Evolutionary conservation across 177 flowering plant species (phyloP).

Genomic region (Vitis hybrid): DNA sequence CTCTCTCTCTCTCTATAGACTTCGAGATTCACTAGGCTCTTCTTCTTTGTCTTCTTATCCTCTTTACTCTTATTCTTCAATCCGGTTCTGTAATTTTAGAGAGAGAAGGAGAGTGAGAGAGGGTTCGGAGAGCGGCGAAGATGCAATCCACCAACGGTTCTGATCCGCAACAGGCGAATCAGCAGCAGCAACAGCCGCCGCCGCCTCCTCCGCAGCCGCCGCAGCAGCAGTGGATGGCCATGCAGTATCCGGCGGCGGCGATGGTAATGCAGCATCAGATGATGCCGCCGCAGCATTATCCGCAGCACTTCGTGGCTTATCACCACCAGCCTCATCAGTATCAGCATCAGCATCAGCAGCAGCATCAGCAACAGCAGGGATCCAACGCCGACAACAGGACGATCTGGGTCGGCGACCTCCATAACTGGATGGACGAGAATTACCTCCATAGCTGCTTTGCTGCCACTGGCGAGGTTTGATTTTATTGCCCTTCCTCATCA

Average conservation of each 20-base stretch:
- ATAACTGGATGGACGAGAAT: conserved; percentile 96
- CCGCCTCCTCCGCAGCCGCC: conserved; percentile 24
- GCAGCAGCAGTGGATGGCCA: conserved; percentile 52
- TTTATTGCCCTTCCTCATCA: neutral
- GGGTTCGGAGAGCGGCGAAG: conserved; percentile 8
- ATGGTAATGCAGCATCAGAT: conserved; percentile 81
- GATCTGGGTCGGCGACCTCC: conserved; percentile 92
- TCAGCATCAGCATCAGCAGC: conserved; percentile 28
- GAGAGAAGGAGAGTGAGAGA: conserved; percentile 2
- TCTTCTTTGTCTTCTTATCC: neutral
- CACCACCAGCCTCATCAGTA: conserved; percentile 20
- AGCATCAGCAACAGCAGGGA: conserved; percentile 31
- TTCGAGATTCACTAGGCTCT: neutral
- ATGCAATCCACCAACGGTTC: conserved; percentile 49
- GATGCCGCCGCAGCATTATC: conserved; percentile 59
- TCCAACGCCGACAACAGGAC: conserved; percentile 74
- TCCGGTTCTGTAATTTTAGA: neutral
- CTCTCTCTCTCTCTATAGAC: conserved; percentile 8
- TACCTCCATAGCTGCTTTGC: conserved; percentile 79
- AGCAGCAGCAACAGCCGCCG: conserved; percentile 26
- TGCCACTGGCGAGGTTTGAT: conserved; percentile 72
- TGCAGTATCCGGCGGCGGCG: conserved; percentile 78
- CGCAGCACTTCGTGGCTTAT: conserved; percentile 53
- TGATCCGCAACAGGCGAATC: conserved; percentile 28
- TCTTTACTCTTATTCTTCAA: neutral